Base-by-base conservation (phyloP, 1,139 yeast genomes). In the Kodamaea fungicola region DNA sequence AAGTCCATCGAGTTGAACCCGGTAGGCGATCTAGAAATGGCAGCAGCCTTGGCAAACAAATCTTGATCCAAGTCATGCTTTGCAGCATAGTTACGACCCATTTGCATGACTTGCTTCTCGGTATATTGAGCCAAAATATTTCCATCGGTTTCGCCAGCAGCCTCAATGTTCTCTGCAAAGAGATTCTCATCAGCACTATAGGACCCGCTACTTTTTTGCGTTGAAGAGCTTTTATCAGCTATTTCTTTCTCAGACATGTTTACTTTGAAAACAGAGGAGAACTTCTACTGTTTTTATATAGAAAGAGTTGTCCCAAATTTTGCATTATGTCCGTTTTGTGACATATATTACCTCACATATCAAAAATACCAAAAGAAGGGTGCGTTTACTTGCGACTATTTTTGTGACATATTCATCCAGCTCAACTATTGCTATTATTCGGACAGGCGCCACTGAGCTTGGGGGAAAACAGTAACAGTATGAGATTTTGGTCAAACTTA, bases 21-120 rank as follows among this genome's bases (percentile, higher is more conserved):
- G 7, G 56, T 57, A 6, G 92, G 92, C 28, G 71, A 61, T 54
- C 89, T 75, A 2, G 95, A 90, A 31, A 84, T 62, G 2, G 88
- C 82, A 1, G 95, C 95, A 21, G 84, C 95, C 32, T 74, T 70
- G 12, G 80, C 80, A 56, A 87, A 83, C 35, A 79, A 61, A 8
- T 83, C 90, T 1, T 71, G 66, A 47, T 83, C 89, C 50, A 86
- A 59, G 7, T 71, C 78, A 50, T 83, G 66, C 46, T 74, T 75
- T 29, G 61, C 54, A 21, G 90, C 90, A 57, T 83, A 86, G 42
- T 71, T 70, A 42, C 83, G 67, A 21, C 92, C 95, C 80, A 83
- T 80, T 42, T 67, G 71, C 72, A 78, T 74, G 6, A 80, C 86
- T 54, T 83, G 85, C 23, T 74, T 73, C 44, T 78, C 80, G 16